Evolutionary conservation across 371 early-diverging fungal genomes (phyloP).

Genomic region (Smittium culicis): DNA sequence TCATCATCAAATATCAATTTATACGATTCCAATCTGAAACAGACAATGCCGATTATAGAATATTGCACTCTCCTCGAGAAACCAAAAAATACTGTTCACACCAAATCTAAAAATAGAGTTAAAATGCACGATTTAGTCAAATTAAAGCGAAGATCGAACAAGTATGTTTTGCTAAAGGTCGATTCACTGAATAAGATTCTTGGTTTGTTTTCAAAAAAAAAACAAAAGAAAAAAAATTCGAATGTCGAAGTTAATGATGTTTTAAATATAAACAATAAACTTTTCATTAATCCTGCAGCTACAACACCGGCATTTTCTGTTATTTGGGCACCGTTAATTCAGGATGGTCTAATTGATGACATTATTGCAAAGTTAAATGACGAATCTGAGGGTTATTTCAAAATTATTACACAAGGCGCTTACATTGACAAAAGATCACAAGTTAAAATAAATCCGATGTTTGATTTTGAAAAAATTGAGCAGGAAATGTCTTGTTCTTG

Average conservation of each 20-base stretch:
- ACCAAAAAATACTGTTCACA: no score
- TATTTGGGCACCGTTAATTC: neutral
- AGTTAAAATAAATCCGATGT: neutral
- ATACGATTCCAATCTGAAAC: neutral
- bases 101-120: neutral
- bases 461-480: neutral
- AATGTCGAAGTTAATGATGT: neutral
- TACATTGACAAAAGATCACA: neutral
- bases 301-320: neutral
- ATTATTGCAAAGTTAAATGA: neutral
- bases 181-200: neutral
- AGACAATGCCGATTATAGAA: neutral
- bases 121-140: neutral
- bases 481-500: no score
- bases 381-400: neutral
- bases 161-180: neutral
- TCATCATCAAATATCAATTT: neutral
- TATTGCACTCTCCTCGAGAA: no score
- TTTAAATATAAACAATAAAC: neutral
- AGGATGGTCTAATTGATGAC: neutral
- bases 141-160: neutral
- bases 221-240: neutral
- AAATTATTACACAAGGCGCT: neutral
- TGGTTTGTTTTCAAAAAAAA: neutral
- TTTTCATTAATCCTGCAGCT: neutral